Evolutionary conservation across 192 early-diverging fungal genomes (phyloP).

Genomic region (Linnemannia schmuckeri): DNA sequence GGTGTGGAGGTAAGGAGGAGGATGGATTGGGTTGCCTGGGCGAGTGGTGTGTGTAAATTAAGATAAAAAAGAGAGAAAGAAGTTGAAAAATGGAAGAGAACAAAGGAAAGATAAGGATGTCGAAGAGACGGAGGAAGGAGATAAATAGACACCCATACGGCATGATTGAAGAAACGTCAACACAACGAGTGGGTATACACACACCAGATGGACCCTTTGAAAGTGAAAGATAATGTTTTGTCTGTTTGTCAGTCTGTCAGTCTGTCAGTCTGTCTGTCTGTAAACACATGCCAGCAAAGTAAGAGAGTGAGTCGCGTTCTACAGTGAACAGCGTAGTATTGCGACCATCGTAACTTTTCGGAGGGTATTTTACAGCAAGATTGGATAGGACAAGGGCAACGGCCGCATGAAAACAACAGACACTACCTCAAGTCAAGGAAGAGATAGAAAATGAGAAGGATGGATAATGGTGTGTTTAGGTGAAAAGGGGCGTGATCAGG

Average conservation of each 20-base stretch:
- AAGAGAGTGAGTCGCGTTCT: neutral
- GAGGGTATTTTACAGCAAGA: neutral
- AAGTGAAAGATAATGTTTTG: neutral
- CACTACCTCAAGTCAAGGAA: neutral
- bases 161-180: neutral
- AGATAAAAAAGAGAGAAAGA: conserved; percentile 20
- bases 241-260: too few relatives aligned
- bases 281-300: conserved; percentile 26
- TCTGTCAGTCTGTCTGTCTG: neutral
- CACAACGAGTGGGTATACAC: neutral
- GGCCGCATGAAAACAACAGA: conserved; percentile 8
- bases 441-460: conserved; percentile 32
- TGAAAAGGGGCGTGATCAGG: neutral
- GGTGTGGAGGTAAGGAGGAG: neutral
- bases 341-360: conserved; percentile 7
- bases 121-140: neutral
- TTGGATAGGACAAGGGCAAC: neutral
- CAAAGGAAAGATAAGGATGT: conserved; percentile 10
- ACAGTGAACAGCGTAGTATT: neutral
- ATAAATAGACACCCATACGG: neutral
- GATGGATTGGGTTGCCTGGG: neutral
- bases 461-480: conserved; percentile 16
- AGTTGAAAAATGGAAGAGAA: neutral
- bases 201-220: neutral
- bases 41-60: neutral